Evolutionary conservation across 805 yeast genomes (phyloP).

Genomic region (Saccharomycopsis vini): DNA sequence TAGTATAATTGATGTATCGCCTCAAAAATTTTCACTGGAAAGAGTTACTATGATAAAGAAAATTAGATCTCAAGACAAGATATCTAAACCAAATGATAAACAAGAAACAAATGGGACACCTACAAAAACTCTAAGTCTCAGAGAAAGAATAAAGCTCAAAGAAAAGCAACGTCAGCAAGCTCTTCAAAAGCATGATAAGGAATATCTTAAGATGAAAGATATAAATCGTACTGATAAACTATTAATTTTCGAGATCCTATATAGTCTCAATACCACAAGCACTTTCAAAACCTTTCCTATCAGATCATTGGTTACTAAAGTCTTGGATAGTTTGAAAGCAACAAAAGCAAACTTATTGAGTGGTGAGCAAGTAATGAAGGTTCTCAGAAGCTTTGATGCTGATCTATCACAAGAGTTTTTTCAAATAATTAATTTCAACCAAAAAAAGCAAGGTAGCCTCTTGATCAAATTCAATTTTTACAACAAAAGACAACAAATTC

Average conservation of each 20-base stretch:
- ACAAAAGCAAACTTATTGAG: background rate
- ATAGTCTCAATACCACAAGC: constrained; percentile 6
- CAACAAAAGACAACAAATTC: constrained; percentile 6
- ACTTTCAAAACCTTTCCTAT: constrained; percentile 4
- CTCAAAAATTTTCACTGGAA: background rate
- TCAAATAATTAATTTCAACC: background rate
- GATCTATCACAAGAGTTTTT: background rate
- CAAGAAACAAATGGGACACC: background rate
- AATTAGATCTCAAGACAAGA: no score
- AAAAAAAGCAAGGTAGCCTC: background rate
- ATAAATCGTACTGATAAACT: background rate
- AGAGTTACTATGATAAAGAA: background rate
- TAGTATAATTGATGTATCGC: background rate
- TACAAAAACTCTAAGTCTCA: background rate
- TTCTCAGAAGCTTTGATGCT: background rate
- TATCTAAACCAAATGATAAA: background rate
- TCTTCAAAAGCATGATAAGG: background rate
- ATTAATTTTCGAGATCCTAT: constrained; percentile 9
- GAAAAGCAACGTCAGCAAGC: constrained; percentile 1
- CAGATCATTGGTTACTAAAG: constrained; percentile 1
- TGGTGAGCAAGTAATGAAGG: background rate
- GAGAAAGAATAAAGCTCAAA: constrained; percentile 14
- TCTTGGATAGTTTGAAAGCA: constrained; percentile 7
- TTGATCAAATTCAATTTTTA: constrained; percentile 12
- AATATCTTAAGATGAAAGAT: background rate